Evolutionary conservation across 2,329 filamentous ascomycete species (phyloP), one percentile per base, ranked within the genome.

Genomic region (Cladosporium sp.): DNA sequence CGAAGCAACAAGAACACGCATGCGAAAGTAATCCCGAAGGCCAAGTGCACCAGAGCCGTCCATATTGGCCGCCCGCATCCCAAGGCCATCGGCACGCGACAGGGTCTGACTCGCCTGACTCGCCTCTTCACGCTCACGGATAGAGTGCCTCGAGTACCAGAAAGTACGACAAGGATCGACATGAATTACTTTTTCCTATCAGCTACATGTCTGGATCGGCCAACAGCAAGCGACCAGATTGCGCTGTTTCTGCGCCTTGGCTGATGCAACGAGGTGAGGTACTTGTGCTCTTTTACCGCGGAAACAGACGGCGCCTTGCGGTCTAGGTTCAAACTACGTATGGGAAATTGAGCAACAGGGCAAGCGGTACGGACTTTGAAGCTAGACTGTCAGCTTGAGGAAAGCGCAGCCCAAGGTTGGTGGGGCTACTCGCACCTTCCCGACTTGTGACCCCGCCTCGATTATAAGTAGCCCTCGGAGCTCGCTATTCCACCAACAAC

Each of bases 201-300:
- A 54, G 18, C 51, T 21, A 46, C 51, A 54, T 28, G 51, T 54
- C 51, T 54, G 51, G 51, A 4, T 54, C 48, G 28, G 21, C 48
- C 59, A 36, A 25, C 58, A 32, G 51, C 51, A 30, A 28, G 34
- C 34, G 23, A 25, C 18, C 5, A 18, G 18, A 28, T 5, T 28
- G 57, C 57, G 57, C 25, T 13, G 36, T 58, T 58, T 46, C 57
- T 53, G 59, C 59, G 48, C 25, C 59, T 62, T 54, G 59, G 59
- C 59, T 54, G 59, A 54, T 62, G 59, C 48, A 48, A 53, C 58
- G 58, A 57, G 26, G 5, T n/a, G 53, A 32, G 58, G 43, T 53
- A 63, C 49, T 56, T 63, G 10, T 63, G 60, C 60, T 30, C 60
- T 30, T 56, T 56, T 63, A 23, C 49, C 36, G n/a, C n/a, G 49